Evolutionary conservation across 1,139 yeast genomes (phyloP).

Genomic region (Nakaseomyces delphensis): DNA sequence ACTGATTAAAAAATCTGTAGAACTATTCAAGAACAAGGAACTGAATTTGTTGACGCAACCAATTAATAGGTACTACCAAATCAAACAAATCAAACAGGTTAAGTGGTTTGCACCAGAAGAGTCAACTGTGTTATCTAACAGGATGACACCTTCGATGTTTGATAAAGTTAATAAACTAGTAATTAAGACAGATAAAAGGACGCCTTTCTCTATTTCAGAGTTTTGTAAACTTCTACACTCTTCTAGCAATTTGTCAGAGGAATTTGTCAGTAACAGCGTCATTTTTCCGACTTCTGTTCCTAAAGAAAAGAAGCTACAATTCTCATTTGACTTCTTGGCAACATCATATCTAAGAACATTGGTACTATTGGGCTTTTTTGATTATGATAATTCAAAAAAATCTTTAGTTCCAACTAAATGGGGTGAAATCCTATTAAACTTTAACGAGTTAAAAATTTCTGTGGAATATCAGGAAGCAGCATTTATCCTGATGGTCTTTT

Average conservation of each 20-base stretch:
- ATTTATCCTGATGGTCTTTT: constrained; percentile 41
- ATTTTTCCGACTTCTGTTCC: constrained; percentile 32
- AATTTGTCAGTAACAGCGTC: constrained; percentile 35
- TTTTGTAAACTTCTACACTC: constrained; percentile 25
- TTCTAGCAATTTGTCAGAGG: constrained; percentile 18
- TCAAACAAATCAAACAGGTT: constrained; percentile 50
- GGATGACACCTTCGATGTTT: constrained; percentile 43
- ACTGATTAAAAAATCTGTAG: constrained; percentile 43
- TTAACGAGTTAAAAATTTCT: constrained; percentile 31
- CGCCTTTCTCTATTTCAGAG: constrained; percentile 24
- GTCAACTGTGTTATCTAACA: constrained; percentile 41
- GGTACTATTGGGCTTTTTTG: constrained; percentile 48
- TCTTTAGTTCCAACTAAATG: constrained; percentile 41
- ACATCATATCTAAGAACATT: constrained; percentile 55
- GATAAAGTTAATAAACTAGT: constrained; percentile 35
- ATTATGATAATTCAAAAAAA: constrained; percentile 32
- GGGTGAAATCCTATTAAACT: constrained; percentile 44
- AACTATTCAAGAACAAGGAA: constrained; percentile 47
- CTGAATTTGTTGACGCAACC: constrained; percentile 63
- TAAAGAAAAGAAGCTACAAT: constrained; percentile 31
- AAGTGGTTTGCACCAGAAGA: constrained; percentile 52
- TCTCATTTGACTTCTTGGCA: constrained; percentile 47
- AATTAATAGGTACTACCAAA: constrained; percentile 79
- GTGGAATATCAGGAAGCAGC: constrained; percentile 33
- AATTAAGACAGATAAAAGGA: constrained; percentile 25